Evolutionary conservation across 495 filamentous ascomycete genomes (phyloP).

Genomic region (Daldinia grandis): DNA sequence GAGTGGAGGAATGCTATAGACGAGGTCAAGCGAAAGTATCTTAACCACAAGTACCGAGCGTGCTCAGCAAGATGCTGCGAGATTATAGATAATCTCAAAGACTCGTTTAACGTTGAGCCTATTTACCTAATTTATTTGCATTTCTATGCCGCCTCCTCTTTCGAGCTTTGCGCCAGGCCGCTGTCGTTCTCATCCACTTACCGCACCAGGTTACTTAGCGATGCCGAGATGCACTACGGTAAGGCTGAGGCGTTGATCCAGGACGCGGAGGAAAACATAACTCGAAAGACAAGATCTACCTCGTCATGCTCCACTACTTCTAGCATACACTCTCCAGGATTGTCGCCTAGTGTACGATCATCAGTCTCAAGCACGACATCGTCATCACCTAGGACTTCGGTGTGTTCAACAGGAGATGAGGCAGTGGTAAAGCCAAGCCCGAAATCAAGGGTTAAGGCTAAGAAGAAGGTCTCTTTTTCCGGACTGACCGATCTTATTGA

Average conservation of each 20-base stretch:
- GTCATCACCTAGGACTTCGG: slow-evolving; percentile 55
- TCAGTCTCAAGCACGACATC: slow-evolving; percentile 51
- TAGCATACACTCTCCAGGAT: slow-evolving; percentile 55
- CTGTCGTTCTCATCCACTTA: slow-evolving; percentile 54
- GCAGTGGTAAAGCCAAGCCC: slow-evolving; percentile 27
- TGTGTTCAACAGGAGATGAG: slow-evolving; percentile 52
- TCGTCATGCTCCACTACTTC: slow-evolving; percentile 51
- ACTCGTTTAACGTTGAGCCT: slow-evolving; percentile 53
- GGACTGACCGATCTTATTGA: slow-evolving; percentile 49
- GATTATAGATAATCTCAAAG: slow-evolving; percentile 55
- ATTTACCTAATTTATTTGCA: slow-evolving; percentile 61
- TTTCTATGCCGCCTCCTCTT: slow-evolving; percentile 62
- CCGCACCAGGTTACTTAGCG: slow-evolving; percentile 56
- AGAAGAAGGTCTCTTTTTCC: slow-evolving; percentile 65
- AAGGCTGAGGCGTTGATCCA: slow-evolving; percentile 54
- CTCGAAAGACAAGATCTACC: slow-evolving; percentile 43
- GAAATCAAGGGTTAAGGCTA: slow-evolving; percentile 36
- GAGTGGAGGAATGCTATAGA: slow-evolving; percentile 57
- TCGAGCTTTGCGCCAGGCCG: slow-evolving; percentile 61
- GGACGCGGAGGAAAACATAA: slow-evolving; percentile 48
- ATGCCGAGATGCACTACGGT: slow-evolving; percentile 58
- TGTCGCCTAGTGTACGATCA: slow-evolving; percentile 55
- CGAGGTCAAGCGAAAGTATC: slow-evolving; percentile 58
- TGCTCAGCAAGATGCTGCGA: slow-evolving; percentile 58
- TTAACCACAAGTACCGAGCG: slow-evolving; percentile 54